These are phyloP conservation scores for Cladophialophora yegresii DNA, from an alignment of 2,329 filamentous ascomycete genomes.

Conservation along the genomic window DNA sequence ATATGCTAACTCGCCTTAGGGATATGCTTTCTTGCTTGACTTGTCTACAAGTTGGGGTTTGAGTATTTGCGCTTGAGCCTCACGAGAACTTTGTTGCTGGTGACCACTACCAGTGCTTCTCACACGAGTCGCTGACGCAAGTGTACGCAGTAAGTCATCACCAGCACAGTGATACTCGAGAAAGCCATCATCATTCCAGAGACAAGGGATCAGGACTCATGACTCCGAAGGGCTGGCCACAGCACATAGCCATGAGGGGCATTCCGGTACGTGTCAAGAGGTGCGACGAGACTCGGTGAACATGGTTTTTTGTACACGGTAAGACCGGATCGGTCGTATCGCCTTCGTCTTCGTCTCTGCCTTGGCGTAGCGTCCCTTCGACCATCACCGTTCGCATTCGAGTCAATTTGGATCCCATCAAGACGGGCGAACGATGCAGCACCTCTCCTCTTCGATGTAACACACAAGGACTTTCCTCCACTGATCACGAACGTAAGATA, in stretches of 20 bases:
- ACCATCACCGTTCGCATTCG: conserved; percentile 18
- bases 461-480: conserved; percentile 25
- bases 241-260: conserved; percentile 18
- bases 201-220: conserved; percentile 16
- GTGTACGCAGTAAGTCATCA: conserved; percentile 12
- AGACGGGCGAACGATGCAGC: conserved; percentile 18
- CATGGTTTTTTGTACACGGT: too few relatives aligned
- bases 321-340: not conserved
- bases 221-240: conserved; percentile 15
- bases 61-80: not conserved
- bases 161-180: conserved; percentile 19
- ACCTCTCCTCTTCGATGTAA: conserved; percentile 21
- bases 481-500: conserved; percentile 25
- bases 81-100: not conserved
- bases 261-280: conserved; percentile 16
- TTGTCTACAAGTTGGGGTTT: not conserved
- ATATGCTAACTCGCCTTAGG: not conserved
- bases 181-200: conserved; percentile 31
- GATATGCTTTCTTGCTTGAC: not conserved
- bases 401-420: conserved; percentile 18
- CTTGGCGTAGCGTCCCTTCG: conserved; percentile 2
- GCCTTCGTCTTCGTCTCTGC: not conserved
- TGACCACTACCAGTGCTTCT: not conserved
- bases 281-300: conserved; percentile 20
- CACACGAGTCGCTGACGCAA: conserved; percentile 17